phyloP scores from a whole-genome alignment of 305 asterid species.

The Fraxinus baroniana region DNA sequence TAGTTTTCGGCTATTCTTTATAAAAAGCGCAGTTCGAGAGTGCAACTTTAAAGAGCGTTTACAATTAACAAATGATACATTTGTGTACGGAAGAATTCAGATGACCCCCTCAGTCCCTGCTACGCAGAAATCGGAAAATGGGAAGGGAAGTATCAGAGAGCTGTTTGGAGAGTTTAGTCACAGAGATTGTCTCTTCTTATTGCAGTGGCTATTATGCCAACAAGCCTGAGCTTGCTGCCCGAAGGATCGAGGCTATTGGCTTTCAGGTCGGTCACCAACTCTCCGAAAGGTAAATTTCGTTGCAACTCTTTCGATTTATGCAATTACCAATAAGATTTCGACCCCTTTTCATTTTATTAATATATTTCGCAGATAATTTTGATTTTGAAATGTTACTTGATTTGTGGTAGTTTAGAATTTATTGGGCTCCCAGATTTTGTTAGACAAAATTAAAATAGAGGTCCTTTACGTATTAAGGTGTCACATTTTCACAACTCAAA shows the following conservation, averaged over 20 bases:
- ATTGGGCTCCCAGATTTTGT: background rate
- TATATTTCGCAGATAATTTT: background rate
- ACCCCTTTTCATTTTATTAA: background rate
- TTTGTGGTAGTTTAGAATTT: background rate
- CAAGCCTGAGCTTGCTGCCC: conserved; percentile 76
- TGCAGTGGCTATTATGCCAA: conserved; percentile 55
- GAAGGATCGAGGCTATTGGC: conserved; percentile 76
- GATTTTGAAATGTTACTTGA: background rate
- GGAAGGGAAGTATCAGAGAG: conserved; percentile 63
- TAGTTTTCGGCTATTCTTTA: no score
- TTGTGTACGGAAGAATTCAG: background rate
- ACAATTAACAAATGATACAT: background rate
- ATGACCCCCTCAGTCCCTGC: background rate
- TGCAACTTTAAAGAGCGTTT: background rate
- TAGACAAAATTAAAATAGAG: background rate
- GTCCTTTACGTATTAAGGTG: background rate
- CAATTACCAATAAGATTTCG: background rate
- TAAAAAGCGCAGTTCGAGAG: background rate
- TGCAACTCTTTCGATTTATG: background rate
- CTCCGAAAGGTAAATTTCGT: conserved; percentile 46
- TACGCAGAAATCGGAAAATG: conserved; percentile 23
- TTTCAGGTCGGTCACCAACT: conserved; percentile 74
- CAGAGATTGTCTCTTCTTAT: conserved; percentile 56
- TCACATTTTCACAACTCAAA: background rate
- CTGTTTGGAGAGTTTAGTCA: conserved; percentile 63